Percentiles rank a stretch among this genome's conserved stretches.
phyloP scores from a whole-genome alignment of 1,284 basidiomycete species.

The Boletus austroedulis region DNA sequence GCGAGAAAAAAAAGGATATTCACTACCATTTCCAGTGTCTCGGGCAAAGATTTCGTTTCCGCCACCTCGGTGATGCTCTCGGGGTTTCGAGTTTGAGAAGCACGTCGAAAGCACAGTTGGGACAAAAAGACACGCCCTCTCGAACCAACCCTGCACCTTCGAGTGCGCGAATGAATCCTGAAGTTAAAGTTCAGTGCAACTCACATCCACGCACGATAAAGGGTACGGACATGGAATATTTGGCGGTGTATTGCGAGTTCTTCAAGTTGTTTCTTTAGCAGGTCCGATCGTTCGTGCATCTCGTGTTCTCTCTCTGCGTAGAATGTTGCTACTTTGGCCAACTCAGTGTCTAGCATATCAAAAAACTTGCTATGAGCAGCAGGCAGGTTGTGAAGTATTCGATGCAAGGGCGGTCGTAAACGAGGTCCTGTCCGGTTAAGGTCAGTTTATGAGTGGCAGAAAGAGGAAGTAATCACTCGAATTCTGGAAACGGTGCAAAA shows the following conservation, averaged over 20 bases:
- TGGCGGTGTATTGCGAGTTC: conserved; percentile 72
- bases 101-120: no score
- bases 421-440: conserved; percentile 3
- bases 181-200: no score
- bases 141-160: no score
- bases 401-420: conserved; percentile 42
- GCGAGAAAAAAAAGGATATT: not conserved
- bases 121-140: no score
- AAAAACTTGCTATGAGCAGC: conserved; percentile 72
- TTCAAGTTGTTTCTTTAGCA: conserved; percentile 67
- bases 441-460: not conserved
- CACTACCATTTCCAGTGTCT: conserved; percentile 10
- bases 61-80: not conserved
- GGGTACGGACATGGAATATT: conserved; percentile 62
- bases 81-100: no score
- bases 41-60: not conserved
- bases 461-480: conserved; percentile 9
- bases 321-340: conserved; percentile 83
- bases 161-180: no score
- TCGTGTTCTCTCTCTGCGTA: conserved; percentile 74
- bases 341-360: conserved; percentile 66
- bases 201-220: not conserved
- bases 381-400: conserved; percentile 52
- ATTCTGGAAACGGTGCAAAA: conserved; percentile 2
- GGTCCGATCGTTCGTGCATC: conserved; percentile 49